A percentile compares a stretch with the other conserved stretches of the same genome.
phyloP scores from a whole-genome alignment of 352 stramenopile species.

The Phytophthora foliorum region DNA sequence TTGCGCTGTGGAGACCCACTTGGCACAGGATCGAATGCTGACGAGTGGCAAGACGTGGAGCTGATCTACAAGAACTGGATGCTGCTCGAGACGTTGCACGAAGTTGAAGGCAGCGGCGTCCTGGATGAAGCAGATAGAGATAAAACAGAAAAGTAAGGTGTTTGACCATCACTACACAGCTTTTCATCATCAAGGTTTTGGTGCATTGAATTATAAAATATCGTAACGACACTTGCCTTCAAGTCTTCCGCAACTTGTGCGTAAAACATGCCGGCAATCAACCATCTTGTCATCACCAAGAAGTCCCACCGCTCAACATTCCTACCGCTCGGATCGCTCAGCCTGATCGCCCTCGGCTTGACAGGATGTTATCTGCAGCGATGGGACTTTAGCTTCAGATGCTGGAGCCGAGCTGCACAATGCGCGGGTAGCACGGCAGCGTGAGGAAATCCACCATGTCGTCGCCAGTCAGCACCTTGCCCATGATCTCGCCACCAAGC shows the following conservation, averaged over 20 bases:
- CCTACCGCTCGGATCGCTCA: conserved; percentile 35
- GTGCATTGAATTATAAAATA: conserved; percentile 42
- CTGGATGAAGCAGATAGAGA: background rate
- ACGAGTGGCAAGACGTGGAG: conserved; percentile 46
- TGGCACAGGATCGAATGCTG: conserved; percentile 7
- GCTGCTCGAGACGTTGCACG: conserved; percentile 50
- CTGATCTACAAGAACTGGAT: conserved; percentile 59
- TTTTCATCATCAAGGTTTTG: conserved; percentile 8
- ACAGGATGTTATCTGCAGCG: conserved; percentile 37
- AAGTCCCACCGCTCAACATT: conserved; percentile 45
- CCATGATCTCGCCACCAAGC: conserved; percentile 69
- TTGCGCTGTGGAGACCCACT: conserved; percentile 39
- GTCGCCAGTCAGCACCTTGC: conserved; percentile 77
- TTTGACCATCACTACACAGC: background rate
- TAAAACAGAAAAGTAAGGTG: conserved; percentile 10
- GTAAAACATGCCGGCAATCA: background rate
- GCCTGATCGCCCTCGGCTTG: conserved; percentile 34
- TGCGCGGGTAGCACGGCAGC: conserved; percentile 85
- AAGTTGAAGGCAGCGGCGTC: conserved; percentile 16
- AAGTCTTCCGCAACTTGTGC: background rate
- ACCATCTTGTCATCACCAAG: conserved; percentile 31
- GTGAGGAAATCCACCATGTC: conserved; percentile 88
- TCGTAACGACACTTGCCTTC: conserved; percentile 26
- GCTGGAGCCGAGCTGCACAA: conserved; percentile 74
- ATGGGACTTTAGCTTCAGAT: conserved; percentile 70